Evolutionary conservation across 1,139 yeast species (phyloP).

Genomic region (Hansenula sp.): DNA sequence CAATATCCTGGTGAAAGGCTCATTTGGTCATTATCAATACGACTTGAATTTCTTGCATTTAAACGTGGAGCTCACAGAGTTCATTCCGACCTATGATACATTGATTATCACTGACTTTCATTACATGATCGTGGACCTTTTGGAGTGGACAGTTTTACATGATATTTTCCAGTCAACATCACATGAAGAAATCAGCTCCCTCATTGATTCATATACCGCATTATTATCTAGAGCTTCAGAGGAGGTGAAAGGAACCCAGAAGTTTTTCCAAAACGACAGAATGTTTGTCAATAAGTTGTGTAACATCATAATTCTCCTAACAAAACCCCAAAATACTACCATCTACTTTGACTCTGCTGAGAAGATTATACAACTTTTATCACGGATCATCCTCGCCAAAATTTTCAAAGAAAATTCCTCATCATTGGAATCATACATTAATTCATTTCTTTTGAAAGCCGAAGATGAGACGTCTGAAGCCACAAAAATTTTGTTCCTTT

Average conservation of each 20-base stretch:
- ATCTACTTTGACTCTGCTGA: conserved; percentile 23
- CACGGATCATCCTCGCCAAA: conserved; percentile 20
- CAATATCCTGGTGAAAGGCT: conserved; percentile 41
- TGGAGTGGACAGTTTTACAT: conserved; percentile 32
- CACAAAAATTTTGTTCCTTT: conserved; percentile 15
- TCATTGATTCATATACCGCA: conserved; percentile 18
- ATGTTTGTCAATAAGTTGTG: conserved; percentile 18
- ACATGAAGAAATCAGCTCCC: conserved; percentile 17
- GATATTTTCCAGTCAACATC: conserved; percentile 24
- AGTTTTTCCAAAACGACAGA: conserved; percentile 18
- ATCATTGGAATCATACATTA: conserved; percentile 22
- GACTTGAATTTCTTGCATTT: conserved; percentile 20
- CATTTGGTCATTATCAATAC: conserved; percentile 26
- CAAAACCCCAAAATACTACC: conserved; percentile 26
- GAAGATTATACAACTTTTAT: conserved; percentile 17
- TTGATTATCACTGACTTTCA: conserved; percentile 26
- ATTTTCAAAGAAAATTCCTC: conserved; percentile 17
- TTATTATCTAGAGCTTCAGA: conserved; percentile 17
- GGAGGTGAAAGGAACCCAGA: conserved; percentile 13
- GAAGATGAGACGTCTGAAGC: conserved; percentile 9
- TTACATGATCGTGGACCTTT: conserved; percentile 23
- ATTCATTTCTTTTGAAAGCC: conserved; percentile 10
- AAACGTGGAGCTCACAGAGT: conserved; percentile 8
- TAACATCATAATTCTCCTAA: conserved; percentile 25
- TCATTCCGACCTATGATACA: conserved; percentile 3